These are phyloP conservation scores for Clathrus columnatus DNA, from an alignment of 768 basidiomycete species.

Conservation along the genomic window DNA sequence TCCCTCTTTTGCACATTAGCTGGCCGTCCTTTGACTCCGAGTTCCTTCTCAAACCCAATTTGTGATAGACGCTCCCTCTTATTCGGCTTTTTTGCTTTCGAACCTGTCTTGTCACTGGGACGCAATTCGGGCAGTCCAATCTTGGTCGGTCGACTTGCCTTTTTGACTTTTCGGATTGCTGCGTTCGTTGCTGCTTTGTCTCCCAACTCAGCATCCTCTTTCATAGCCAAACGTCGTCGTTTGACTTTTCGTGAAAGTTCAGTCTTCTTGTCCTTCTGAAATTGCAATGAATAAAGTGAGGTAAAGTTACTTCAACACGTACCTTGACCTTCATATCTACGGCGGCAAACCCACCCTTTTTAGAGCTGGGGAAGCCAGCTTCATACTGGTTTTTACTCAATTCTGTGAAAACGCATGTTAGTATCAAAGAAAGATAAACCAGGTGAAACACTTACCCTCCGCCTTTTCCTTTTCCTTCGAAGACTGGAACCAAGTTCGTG, in stretches of 20 bases:
- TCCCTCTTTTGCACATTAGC: constrained; percentile 37
- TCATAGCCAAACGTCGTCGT: constrained; percentile 77
- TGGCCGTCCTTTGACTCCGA: constrained; percentile 57
- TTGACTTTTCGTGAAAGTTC: constrained; percentile 85
- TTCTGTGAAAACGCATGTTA: constrained; percentile 33
- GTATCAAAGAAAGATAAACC: not conserved
- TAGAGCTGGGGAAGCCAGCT: constrained; percentile 29
- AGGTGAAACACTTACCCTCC: constrained; percentile 44
- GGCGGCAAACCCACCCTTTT: not conserved
- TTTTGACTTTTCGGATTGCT: constrained; percentile 85
- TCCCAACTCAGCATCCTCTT: constrained; percentile 61
- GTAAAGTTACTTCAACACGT: not conserved
- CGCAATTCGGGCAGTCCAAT: constrained; percentile 47
- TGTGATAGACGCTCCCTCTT: constrained; percentile 20
- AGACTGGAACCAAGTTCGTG: constrained; percentile 97
- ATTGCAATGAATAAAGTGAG: constrained; percentile 29
- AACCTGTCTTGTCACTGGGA: constrained; percentile 14
- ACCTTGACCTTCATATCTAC: not conserved
- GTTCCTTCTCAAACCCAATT: constrained; percentile 23
- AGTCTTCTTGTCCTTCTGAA: constrained; percentile 66
- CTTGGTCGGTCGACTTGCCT: constrained; percentile 60
- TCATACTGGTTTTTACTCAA: constrained; percentile 72
- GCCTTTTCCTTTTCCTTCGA: constrained; percentile 73
- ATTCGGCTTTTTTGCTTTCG: constrained; percentile 20
- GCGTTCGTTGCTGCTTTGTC: constrained; percentile 50